Base-by-base conservation (phyloP, 176 grass and related monocot genomes). In the Bromus sterilis region DNA sequence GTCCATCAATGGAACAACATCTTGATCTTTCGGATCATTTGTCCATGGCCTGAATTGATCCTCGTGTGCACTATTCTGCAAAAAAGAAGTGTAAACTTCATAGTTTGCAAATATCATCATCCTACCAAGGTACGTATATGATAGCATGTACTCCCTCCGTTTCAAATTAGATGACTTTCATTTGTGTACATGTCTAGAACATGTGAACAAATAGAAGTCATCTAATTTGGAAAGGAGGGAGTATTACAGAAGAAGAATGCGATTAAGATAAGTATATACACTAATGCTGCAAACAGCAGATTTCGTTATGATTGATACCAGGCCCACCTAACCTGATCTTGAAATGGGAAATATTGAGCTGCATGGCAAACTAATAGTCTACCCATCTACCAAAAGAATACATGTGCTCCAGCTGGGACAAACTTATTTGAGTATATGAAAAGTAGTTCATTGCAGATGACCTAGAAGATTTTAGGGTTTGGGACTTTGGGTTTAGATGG, bases 41-140 rank as follows among this genome's bases (percentile, higher is more conserved):
- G 36, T 26, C 93, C 93, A 96, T 40, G 88, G 90, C 66, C 13
- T 87, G 78, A 89, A 96, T 48, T 87, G 78, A 71, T 71, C 93
- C 36, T 93, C 86, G 64, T 86, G 84, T 23, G 86, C 85, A 74
- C 29, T 74, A 79, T 96, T 96, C 90, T 96, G 83, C 79, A 90
- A 18, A 86, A 88, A 25, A 78, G 82, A 30, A n/a, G 9, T 66
- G 30, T 63, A 74, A 83, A 58, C 31, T 48, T 86, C 28, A 82
- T 48, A 80, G 32, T 48, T 64, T 74, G 36, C 31, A 37, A 61
- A 77, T 20, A 11, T 29, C 24, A 29, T 35, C 39, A 74, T 46
- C 39, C 68, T 74, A 62, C 37, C 31, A 59, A 40, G n/a, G 73
- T 76, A 75, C n/a, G n/a, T n/a, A n/a, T n/a, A n/a, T n/a, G n/a